Evolutionary conservation across 345 rosid genomes (phyloP), one percentile per base, ranked within the genome.

Genomic region (Linum usitatissimum): DNA sequence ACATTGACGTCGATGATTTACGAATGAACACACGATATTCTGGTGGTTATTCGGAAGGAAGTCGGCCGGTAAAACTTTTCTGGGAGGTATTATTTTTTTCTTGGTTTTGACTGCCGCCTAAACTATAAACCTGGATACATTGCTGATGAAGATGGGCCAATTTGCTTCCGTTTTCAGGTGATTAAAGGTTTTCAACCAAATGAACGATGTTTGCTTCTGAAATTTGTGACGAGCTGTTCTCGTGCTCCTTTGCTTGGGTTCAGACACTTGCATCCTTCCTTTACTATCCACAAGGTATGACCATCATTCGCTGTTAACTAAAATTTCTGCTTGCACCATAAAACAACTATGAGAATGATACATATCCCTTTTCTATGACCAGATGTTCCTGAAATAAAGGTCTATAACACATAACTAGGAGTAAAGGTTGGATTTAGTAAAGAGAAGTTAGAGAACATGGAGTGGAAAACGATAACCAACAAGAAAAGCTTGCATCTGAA

Each of bases 221-320:
- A 93, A 71, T 93, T 93, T 75, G 99, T 90, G 66, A 93, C 97
- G 53, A 93, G 99, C 75, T 93, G 97, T 78, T 90, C 96, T 64
- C 87, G 94, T 61, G 90, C 88, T 76, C 99, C 99, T 66, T 86
- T 86, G 60, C 90, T 87, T 53, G 94, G 99, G 57, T 93, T 93
- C 81, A 90, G 87, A 75, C 83, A 90, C 79, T 78, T 90, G 84
- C 96, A 83, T 73, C 97, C 99, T 67, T 73, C 91, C 55, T 93
- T 90, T 77, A 93, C 88, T 17, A 84, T 93, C 74, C 97, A 87
- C 74, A 93, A 93, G 87, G 96, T 87, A 64, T 36, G 78, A 42
- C 64, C 49, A 49, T 65, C 53, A 13, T 56, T 53, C 20, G 40
- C 10, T 19, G 23, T 60, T 55, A 18, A 31, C 6, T 18, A 6